These are phyloP conservation scores for Ploettnerulaceae sp. DNA, from an alignment of 2,329 filamentous ascomycete species.

Conservation along the genomic window DNA sequence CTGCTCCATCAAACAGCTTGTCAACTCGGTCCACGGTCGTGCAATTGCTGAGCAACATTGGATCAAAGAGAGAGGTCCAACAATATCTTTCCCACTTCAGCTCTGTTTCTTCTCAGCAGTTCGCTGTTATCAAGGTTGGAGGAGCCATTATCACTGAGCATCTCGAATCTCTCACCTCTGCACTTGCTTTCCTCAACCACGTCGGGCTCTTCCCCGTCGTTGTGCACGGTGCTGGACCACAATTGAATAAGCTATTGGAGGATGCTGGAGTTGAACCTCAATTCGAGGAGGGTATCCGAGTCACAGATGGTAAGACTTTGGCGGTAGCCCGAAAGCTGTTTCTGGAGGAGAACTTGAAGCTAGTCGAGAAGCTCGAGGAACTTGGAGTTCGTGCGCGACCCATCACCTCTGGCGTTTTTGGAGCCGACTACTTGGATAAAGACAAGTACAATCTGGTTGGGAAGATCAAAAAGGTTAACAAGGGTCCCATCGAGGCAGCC, in stretches of 20 bases:
- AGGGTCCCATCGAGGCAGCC: constrained; percentile 81
- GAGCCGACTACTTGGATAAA: constrained; percentile 91
- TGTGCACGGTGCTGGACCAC: constrained; percentile 89
- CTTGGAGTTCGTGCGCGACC: constrained; percentile 86
- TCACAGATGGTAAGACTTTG: constrained; percentile 93
- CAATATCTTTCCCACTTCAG: constrained; percentile 98
- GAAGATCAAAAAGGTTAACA: constrained; percentile 91
- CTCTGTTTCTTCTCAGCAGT: constrained; percentile 92
- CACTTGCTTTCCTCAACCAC: constrained; percentile 86
- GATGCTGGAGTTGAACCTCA: constrained; percentile 89
- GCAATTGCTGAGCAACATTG: constrained; percentile 90
- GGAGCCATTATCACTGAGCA: constrained; percentile 94
- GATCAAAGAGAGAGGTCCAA: constrained; percentile 91
- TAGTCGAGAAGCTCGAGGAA: constrained; percentile 83
- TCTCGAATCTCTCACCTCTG: constrained; percentile 83
- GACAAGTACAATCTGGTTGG: constrained; percentile 94
- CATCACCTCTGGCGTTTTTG: constrained; percentile 84
- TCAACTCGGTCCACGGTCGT: constrained; percentile 74
- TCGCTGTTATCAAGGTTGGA: constrained; percentile 97
- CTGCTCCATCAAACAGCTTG: constrained; percentile 30
- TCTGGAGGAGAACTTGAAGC: constrained; percentile 88
- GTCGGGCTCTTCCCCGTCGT: constrained; percentile 93
- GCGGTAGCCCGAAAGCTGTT: constrained; percentile 89
- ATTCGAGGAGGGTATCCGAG: constrained; percentile 92
- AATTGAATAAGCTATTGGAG: constrained; percentile 88